Evolutionary conservation across 805 yeast species (phyloP), one percentile per base, ranked within the genome.

Genomic region (Candida chilensis): DNA sequence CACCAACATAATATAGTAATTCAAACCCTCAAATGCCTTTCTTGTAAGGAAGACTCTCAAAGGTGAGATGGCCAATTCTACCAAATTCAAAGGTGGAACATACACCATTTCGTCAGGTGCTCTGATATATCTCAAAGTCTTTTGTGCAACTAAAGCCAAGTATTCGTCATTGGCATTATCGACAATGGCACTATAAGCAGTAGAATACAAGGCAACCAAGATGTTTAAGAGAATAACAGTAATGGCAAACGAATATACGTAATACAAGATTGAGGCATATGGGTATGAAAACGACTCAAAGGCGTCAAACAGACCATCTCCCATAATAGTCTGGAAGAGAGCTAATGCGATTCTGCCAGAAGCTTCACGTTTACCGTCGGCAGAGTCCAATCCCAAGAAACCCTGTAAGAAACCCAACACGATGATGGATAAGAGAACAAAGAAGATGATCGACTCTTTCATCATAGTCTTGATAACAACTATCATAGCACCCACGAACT

Each of bases 91-190:
- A 4, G 95, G 95, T 4, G 95, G 90, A 16, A 84, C 87, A 48
- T 74, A 86, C 24, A 85, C 81, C 45, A 81, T 75, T 34, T 75
- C 78, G 56, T 86, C 95, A 0, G 95, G 95, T 0, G 95, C 95
- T 42, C 95, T 67, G 31, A 85, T 75, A 48, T 81, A 86, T 37
- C 88, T 67, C 41, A 86, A 64, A 1, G 94, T 84, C 60, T 86
- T 84, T 37, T 81, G 81, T 4, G 95, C 83, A 40, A 82, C 82
- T 32, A 84, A 66, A 0, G 94, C 94, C 61, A 85, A 69, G 47
- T 79, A 86, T 50, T 86, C 95, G 46, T 82, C 85, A 13, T 79
- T 73, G 1, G 95, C 86, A 57, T 85, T 83, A 28, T 74, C 90
- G 30, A 78, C 80, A 38, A 86, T 85, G 32, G 73, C 73, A 27